phyloP scores from a whole-genome alignment of 768 basidiomycete genomes.

The Gautieria morchelliformis region DNA sequence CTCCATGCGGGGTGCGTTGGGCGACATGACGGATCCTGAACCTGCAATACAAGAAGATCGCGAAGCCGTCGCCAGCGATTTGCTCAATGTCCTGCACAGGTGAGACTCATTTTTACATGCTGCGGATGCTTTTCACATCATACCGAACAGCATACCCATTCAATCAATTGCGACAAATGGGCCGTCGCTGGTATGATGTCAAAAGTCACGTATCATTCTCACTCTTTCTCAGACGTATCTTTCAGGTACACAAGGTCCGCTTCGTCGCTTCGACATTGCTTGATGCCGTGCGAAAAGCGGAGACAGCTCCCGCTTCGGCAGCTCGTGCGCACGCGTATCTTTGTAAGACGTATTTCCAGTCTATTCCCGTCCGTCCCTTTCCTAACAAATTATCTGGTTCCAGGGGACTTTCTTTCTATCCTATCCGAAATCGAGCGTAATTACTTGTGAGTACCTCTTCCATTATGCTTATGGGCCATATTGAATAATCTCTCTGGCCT shows the following conservation, averaged over 20 bases:
- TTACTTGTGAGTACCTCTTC: conserved; percentile 51
- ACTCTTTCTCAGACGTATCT: not conserved
- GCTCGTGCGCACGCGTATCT: conserved; percentile 82
- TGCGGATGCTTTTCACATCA: conserved; percentile 1
- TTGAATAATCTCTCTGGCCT: conserved; percentile 10
- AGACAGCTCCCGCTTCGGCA: conserved; percentile 69
- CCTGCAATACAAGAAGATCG: conserved; percentile 45
- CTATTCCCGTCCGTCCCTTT: conserved; percentile 6
- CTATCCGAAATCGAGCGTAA: conserved; percentile 87
- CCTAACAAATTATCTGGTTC: conserved; percentile 9
- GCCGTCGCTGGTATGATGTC: conserved; percentile 51
- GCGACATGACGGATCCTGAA: conserved; percentile 33
- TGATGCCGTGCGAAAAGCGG: conserved; percentile 74
- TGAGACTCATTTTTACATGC: conserved; percentile 17
- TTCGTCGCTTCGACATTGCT: conserved; percentile 87
- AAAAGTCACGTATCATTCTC: conserved; percentile 2
- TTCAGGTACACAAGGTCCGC: conserved; percentile 80
- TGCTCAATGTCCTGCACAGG: conserved; percentile 81
- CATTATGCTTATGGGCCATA: not conserved
- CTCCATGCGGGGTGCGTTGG: conserved; percentile 53
- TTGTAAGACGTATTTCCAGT: conserved; percentile 37
- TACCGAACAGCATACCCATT: conserved; percentile 64
- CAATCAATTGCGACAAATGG: conserved; percentile 88
- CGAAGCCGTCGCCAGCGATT: conserved; percentile 79
- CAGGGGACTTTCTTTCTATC: conserved; percentile 90